phyloP scores from a whole-genome alignment of 176 grass and related monocot genomes.

The Musa itinerans region DNA sequence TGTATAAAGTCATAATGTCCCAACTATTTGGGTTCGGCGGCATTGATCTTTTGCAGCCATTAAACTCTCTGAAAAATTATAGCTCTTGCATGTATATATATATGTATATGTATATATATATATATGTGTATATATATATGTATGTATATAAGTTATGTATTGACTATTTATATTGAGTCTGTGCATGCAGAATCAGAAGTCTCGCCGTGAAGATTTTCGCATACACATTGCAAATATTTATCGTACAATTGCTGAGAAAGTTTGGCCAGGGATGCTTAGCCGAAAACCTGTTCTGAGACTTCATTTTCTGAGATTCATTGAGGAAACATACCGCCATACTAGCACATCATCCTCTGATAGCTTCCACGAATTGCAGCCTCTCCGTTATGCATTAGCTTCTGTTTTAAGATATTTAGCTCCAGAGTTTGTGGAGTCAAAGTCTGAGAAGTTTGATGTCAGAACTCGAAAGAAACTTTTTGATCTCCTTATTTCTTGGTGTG shows the following conservation, averaged over 20 bases:
- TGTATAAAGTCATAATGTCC: too few species aligned
- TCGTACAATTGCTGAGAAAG: constrained; percentile 90
- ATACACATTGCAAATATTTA: constrained; percentile 81
- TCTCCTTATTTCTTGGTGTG: constrained; percentile 78
- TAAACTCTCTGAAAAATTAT: too few species aligned
- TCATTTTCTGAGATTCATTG: constrained; percentile 82
- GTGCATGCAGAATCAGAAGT: constrained; percentile 69
- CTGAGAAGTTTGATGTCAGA: constrained; percentile 77
- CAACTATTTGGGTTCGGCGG: too few species aligned
- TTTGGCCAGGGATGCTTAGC: constrained; percentile 87
- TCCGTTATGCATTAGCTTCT: constrained; percentile 85
- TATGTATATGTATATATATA: too few species aligned
- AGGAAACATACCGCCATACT: constrained; percentile 74
- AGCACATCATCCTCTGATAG: constrained; percentile 42
- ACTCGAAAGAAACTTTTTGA: constrained; percentile 81
- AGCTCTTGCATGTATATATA: neutral
- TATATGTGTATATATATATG: neutral
- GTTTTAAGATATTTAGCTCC: constrained; percentile 82
- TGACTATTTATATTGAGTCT: neutral
- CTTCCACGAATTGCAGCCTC: constrained; percentile 80
- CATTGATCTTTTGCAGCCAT: too few species aligned
- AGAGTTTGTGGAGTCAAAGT: constrained; percentile 84
- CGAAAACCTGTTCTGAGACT: constrained; percentile 64
- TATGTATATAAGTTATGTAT: neutral
- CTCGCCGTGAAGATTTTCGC: constrained; percentile 84